Percentiles rank a stretch among this genome's conserved stretches.
Evolutionary conservation across 1,284 basidiomycete genomes (phyloP).

Genomic region (Albatrellus sp.): DNA sequence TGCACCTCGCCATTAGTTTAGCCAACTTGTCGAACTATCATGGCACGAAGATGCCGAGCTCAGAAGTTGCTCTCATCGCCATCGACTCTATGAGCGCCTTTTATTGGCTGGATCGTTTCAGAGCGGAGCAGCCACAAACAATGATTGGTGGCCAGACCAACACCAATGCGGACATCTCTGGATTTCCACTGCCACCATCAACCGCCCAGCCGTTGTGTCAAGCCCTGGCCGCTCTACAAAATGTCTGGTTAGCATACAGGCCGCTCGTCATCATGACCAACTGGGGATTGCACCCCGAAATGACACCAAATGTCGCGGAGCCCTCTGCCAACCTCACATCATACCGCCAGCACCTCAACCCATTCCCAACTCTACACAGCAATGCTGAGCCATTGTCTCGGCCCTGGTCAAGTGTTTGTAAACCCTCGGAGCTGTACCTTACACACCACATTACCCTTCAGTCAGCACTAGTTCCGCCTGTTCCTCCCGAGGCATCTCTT

Average conservation of each 20-base stretch:
- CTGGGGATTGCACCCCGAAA: slow-evolving; percentile 39
- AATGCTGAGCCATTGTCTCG: background rate
- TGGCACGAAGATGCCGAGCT: slow-evolving; percentile 28
- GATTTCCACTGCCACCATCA: background rate
- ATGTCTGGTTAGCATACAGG: slow-evolving; percentile 35
- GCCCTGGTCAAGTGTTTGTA: too few relatives aligned
- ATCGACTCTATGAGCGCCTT: slow-evolving; percentile 69
- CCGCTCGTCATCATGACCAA: slow-evolving; percentile 49
- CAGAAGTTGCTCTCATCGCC: slow-evolving; percentile 48
- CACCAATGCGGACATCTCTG: slow-evolving; percentile 3
- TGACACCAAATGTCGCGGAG: slow-evolving; percentile 11
- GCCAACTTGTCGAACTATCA: slow-evolving; percentile 47
- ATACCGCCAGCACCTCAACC: slow-evolving; percentile 41
- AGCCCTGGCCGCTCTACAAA: slow-evolving; percentile 36
- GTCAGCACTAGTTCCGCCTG: slow-evolving; percentile 15
- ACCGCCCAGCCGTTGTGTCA: slow-evolving; percentile 25
- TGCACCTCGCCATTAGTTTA: slow-evolving; percentile 57
- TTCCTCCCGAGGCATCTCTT: slow-evolving; percentile 15
- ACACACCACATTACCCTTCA: slow-evolving; percentile 34
- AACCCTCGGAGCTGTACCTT: slow-evolving; percentile 15
- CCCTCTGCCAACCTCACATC: slow-evolving; percentile 18
- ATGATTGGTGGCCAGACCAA: slow-evolving; percentile 5
- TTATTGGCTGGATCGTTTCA: slow-evolving; percentile 65
- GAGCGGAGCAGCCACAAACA: slow-evolving; percentile 35
- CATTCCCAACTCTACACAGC: slow-evolving; percentile 25